Evolutionary conservation across 2,329 filamentous ascomycete species (phyloP).

Genomic region (Byssochlamys sp.): DNA sequence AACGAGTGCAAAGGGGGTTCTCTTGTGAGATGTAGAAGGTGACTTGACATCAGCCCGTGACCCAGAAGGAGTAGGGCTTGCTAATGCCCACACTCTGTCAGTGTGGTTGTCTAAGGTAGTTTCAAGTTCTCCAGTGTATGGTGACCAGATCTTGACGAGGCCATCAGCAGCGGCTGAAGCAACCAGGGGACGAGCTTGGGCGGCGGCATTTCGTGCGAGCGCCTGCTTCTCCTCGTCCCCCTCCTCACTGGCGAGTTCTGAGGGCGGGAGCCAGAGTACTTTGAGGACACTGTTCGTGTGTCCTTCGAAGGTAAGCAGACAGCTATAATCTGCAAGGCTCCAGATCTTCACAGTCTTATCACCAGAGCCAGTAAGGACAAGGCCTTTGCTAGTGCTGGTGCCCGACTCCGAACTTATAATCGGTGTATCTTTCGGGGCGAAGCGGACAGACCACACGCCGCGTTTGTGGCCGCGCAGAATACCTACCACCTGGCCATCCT

Average conservation of each 20-base stretch:
- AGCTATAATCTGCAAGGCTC: slow-evolving; percentile 85
- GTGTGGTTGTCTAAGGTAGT: slow-evolving; percentile 93
- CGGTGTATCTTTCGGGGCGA: slow-evolving; percentile 70
- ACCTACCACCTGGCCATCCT: slow-evolving; percentile 81
- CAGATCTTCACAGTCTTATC: slow-evolving; percentile 95
- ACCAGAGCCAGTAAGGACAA: slow-evolving; percentile 81
- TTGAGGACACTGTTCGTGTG: slow-evolving; percentile 94
- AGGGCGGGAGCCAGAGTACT: slow-evolving; percentile 69
- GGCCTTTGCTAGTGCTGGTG: slow-evolving; percentile 63
- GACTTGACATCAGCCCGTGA: slow-evolving; percentile 19
- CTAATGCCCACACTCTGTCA: slow-evolving; percentile 85
- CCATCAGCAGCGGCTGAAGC: slow-evolving; percentile 88
- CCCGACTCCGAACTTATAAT: slow-evolving; percentile 63
- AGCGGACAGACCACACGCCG: slow-evolving; percentile 91
- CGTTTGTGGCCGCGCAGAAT: slow-evolving; percentile 85
- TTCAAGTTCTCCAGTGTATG: slow-evolving; percentile 70
- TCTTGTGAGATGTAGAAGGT: slow-evolving; percentile 16
- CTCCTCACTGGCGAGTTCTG: slow-evolving; percentile 25
- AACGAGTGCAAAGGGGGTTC: slow-evolving; percentile 57
- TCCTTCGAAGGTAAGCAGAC: slow-evolving; percentile 86
- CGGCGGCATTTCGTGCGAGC: slow-evolving; percentile 18
- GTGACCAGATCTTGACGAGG: slow-evolving; percentile 92
- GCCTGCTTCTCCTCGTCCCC: slow-evolving; percentile 23
- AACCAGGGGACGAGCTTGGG: slow-evolving; percentile 38
- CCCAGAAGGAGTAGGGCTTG: slow-evolving; percentile 48